Base-by-base conservation (phyloP, 2,329 filamentous ascomycete species). In the Leptoxyphium fumago region DNA sequence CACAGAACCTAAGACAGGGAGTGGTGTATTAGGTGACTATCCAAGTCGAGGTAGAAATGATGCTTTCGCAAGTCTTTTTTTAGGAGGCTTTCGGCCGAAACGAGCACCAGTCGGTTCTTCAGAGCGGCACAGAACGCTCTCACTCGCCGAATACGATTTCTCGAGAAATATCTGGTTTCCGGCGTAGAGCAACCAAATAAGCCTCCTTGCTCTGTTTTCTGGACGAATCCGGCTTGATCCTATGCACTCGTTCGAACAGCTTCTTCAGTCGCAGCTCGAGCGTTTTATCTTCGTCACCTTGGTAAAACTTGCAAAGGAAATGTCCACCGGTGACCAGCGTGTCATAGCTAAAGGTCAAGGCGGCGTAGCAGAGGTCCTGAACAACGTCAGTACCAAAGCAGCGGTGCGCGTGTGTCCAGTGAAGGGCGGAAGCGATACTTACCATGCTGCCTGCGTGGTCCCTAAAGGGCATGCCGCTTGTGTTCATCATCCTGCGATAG, bases 401-500 rank as follows among this genome's bases (percentile, higher is more conserved):
- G 21, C 17, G n/a, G 14, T 14, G 29, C 6, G 2, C 17, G 38
- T 29, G 38, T 29, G 21, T 30, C 29, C 3, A 26, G 21, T 26
- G 21, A 26, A 26, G 7, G 21, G 21, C 7, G 21, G 7, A 26
- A 26, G 21, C 21, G 7, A 47, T 32, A 61, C 80, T 60, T 67
- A 95, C 89, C 85, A 98, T 96, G 66, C 87, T 95, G 28, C 85
- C 84, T 9, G 79, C 81, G 65, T 98, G 91, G 64, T 98, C 91
- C 51, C 80, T 78, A 60, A 94, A 91, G 15, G 66, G 66, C 57
- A 85, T 82, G 45, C 91, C 91, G 67, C 84, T 94, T 55, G 89
- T 95, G 66, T 98, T 98, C 87, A 95, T 94, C 82, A 98, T 82
- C 91, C 91, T 98, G 74, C 68, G 64, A 78, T 93, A 91, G 52